Evolutionary conservation across 2,329 filamentous ascomycete genomes (phyloP).

Genomic region (Pseudocercospora macadamiae): DNA sequence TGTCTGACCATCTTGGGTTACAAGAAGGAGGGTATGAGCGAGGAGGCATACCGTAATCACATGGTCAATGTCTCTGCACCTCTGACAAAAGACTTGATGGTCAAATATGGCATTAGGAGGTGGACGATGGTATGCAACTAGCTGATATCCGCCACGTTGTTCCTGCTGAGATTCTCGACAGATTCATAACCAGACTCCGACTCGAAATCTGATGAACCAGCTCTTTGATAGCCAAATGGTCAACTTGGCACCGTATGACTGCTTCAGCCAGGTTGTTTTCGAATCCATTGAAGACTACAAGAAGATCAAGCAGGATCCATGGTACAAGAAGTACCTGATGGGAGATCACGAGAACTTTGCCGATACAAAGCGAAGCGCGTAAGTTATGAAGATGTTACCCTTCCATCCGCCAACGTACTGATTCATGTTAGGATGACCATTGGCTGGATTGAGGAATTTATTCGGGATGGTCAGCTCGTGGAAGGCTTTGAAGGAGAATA

Average conservation of each 20-base stretch:
- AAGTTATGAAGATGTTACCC: slow-evolving; percentile 20
- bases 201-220: slow-evolving; percentile 45
- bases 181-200: slow-evolving; percentile 47
- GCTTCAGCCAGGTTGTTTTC: slow-evolving; percentile 55
- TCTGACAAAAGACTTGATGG: slow-evolving; percentile 53
- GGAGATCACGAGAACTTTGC: slow-evolving; percentile 56
- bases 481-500: slow-evolving; percentile 7
- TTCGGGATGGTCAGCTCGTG: slow-evolving; percentile 42
- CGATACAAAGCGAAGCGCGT: slow-evolving; percentile 50
- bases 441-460: slow-evolving; percentile 50
- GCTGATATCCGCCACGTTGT: too few relatives aligned
- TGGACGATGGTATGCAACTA: slow-evolving; percentile 50
- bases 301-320: slow-evolving; percentile 54
- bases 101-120: slow-evolving; percentile 52
- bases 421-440: slow-evolving; percentile 48
- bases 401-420: too few relatives aligned
- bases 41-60: slow-evolving; percentile 52
- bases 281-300: slow-evolving; percentile 50
- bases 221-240: slow-evolving; percentile 52
- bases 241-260: slow-evolving; percentile 56
- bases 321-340: slow-evolving; percentile 50
- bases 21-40: slow-evolving; percentile 51
- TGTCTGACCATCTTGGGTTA: slow-evolving; percentile 55
- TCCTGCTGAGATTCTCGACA: too few relatives aligned
- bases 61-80: slow-evolving; percentile 54